Evolutionary conservation across 2,329 filamentous ascomycete species (phyloP).

Genomic region (Neopestalotiopsis clavispora): DNA sequence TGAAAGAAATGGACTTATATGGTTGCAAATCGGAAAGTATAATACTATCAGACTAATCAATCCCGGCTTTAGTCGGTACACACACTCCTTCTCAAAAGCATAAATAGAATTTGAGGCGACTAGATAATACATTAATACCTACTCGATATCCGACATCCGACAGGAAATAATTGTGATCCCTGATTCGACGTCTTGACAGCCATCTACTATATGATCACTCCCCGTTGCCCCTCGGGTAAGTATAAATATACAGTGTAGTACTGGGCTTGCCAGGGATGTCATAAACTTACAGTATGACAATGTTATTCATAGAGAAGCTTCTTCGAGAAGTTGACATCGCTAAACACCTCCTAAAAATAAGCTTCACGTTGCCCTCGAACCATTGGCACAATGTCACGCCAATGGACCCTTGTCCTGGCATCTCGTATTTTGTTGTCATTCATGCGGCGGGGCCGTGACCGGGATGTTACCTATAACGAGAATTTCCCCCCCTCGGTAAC

Average conservation of each 20-base stretch:
- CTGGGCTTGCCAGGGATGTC: no score
- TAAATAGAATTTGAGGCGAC: background rate
- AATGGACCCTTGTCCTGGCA: background rate
- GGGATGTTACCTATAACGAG: background rate
- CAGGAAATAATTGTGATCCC: background rate
- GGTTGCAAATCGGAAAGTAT: background rate
- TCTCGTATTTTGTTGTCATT: background rate
- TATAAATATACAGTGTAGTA: no score
- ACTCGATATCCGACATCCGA: background rate
- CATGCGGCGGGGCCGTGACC: background rate
- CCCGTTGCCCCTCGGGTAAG: no score
- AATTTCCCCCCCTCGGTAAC: background rate
- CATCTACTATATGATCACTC: no score
- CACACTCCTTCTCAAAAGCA: background rate
- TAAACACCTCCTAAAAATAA: background rate
- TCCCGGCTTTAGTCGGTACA: background rate
- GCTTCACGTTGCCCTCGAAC: background rate
- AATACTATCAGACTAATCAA: conserved; percentile 6
- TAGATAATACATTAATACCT: conserved; percentile 8
- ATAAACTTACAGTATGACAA: no score
- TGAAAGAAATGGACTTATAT: conserved; percentile 6
- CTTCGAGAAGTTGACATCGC: no score
- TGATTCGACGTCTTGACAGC: no score
- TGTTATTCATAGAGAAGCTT: no score
- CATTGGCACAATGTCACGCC: background rate